Percentiles rank a stretch among this genome's conserved stretches.
These are phyloP conservation scores for Vanrija sp. DNA, from an alignment of 1,284 basidiomycete genomes.

Conservation along the genomic window DNA sequence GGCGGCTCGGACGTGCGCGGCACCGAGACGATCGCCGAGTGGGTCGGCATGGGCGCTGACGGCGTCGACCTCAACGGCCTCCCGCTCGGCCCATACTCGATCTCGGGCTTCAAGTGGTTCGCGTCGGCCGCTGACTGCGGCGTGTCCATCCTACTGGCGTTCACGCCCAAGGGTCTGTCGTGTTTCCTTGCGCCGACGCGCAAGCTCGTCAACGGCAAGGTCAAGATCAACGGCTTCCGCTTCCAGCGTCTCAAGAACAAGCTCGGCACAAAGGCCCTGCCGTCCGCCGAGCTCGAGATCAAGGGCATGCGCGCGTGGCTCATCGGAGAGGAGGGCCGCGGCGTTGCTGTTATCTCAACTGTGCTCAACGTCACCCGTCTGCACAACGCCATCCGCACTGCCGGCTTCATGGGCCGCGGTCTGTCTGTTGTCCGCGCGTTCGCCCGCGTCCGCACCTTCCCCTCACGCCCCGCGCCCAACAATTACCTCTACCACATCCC, in stretches of 20 bases:
- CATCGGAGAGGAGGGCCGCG: slow-evolving; percentile 60
- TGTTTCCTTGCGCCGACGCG: slow-evolving; percentile 59
- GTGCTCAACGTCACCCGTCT: slow-evolving; percentile 73
- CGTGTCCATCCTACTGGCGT: slow-evolving; percentile 13
- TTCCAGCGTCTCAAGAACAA: slow-evolving; percentile 75
- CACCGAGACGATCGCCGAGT: slow-evolving; percentile 63
- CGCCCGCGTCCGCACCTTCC: slow-evolving; percentile 54
- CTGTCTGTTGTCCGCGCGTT: slow-evolving; percentile 63
- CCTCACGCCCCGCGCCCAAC: slow-evolving; percentile 52
- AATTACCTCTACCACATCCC: slow-evolving; percentile 54
- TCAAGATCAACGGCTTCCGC: slow-evolving; percentile 62
- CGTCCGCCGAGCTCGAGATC: slow-evolving; percentile 71
- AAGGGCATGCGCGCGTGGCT: slow-evolving; percentile 62
- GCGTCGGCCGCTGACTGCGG: slow-evolving; percentile 67
- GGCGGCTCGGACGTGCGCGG: slow-evolving; percentile 74
- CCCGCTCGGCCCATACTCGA: slow-evolving; percentile 21
- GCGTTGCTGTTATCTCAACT: slow-evolving; percentile 65
- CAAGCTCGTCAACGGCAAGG: slow-evolving; percentile 41
- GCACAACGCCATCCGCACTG: slow-evolving; percentile 59
- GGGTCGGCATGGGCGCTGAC: background rate
- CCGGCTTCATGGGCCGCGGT: slow-evolving; percentile 60
- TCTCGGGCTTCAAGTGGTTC: slow-evolving; percentile 78
- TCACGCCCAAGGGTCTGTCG: slow-evolving; percentile 55
- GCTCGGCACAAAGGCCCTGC: slow-evolving; percentile 69
- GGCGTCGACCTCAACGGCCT: slow-evolving; percentile 14